phyloP scores from a whole-genome alignment of 805 yeast genomes.

The Pichia thaimueangensis region DNA sequence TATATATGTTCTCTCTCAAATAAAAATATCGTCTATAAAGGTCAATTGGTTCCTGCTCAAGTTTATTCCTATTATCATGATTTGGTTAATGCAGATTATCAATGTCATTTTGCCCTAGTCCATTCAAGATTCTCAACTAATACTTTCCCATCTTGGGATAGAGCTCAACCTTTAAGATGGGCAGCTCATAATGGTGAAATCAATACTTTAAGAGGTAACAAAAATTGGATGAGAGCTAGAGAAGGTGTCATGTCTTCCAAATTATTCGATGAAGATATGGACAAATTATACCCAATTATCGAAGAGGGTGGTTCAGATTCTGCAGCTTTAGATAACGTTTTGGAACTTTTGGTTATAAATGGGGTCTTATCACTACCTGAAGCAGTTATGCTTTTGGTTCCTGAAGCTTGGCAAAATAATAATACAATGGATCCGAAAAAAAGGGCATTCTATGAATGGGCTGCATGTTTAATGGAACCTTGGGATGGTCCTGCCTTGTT shows the following conservation, averaged over 20 bases:
- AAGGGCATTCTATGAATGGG: constrained; percentile 97
- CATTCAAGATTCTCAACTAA: constrained; percentile 97
- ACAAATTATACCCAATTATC: constrained; percentile 85
- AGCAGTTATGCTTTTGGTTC: constrained; percentile 94
- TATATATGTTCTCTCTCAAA: constrained; percentile 89
- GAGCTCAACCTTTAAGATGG: constrained; percentile 97
- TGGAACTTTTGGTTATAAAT: constrained; percentile 84
- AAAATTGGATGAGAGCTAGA: constrained; percentile 98
- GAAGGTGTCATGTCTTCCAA: constrained; percentile 93
- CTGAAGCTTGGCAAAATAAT: constrained; percentile 97
- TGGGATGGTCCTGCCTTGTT: constrained; percentile 99
- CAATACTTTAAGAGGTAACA: constrained; percentile 94
- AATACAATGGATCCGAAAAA: constrained; percentile 80
- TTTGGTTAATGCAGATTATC: constrained; percentile 82
- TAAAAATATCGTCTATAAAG: constrained; percentile 91
- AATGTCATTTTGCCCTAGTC: constrained; percentile 92
- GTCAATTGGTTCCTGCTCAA: constrained; percentile 94
- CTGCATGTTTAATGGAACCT: constrained; percentile 98
- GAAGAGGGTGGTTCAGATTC: constrained; percentile 99
- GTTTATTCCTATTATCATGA: constrained; percentile 94
- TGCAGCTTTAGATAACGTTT: constrained; percentile 93
- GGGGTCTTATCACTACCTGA: constrained; percentile 92
- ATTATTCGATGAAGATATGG: constrained; percentile 86
- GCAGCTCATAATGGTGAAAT: constrained; percentile 99
- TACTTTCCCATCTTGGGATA: constrained; percentile 99